Evolutionary conservation across 2,329 filamentous ascomycete species (phyloP), one percentile per base, ranked within the genome.

Genomic region (Capronia americana): DNA sequence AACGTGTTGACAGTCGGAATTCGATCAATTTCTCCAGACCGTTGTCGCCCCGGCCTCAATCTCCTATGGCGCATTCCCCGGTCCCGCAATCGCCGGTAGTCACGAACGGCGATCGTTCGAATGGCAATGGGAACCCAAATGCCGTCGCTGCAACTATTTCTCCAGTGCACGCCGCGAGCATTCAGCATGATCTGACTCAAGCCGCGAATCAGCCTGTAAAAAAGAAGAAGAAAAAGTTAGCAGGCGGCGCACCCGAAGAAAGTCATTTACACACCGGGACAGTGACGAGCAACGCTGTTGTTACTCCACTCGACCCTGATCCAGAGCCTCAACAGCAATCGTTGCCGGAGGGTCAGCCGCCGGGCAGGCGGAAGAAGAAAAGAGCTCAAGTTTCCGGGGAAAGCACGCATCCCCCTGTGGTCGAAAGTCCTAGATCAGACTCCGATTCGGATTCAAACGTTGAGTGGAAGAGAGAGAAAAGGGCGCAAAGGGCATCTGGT

Each of bases 1-100:
- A 81, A 62, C 75, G 79, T 41, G 72, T 77, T 4, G 72, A 71
- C 51, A 83, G 79, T 68, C 74, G 79, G 53, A 78, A 76, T 34
- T 83, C 81, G 3, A 75, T 83, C 66, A 83, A 83, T 71, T 83
- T 83, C 65, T 83, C 82, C 0, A 76, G 79, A 24, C 76, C 80
- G 4, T 79, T 75, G 46, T 82, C 81, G 17, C 80, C 80, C 4
- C 75, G 72, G 30, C 67, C 68, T n/a, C 69, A 55, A 23, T 71
- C 71, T 44, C 69, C 65, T 4, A 24, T 57, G 5, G 32, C 53
- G 20, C 61, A 69, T 58, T 63, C 61, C 12, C 54, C 66, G 2
- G 46, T 58, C 14, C 6, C 60, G 41, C 34, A 41, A 8, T 50
- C 41, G n/a, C 57, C 57, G 7, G 26, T 53, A 12, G 6, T 62